Evolutionary conservation across 305 asterid species (phyloP).

Genomic region (Solanum hybrid): DNA sequence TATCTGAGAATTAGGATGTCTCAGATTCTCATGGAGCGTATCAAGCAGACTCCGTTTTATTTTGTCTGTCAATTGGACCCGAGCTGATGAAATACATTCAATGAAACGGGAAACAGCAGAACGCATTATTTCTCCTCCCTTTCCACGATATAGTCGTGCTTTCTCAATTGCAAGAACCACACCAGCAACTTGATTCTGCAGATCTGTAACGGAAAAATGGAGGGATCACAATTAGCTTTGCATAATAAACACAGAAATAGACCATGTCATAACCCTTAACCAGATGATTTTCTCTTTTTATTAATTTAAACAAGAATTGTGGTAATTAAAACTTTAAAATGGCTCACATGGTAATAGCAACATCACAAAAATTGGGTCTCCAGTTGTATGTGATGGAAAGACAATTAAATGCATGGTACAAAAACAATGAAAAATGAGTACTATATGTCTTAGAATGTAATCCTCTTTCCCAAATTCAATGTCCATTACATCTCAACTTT

Average conservation of each 20-base stretch:
- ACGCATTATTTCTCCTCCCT: constrained; percentile 99
- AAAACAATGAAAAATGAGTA: not conserved
- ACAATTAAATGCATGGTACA: not conserved
- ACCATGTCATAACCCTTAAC: not conserved
- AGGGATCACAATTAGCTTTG: not conserved
- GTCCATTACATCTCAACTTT: not conserved
- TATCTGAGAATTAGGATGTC: constrained; percentile 81
- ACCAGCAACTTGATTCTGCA: constrained; percentile 62
- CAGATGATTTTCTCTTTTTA: not conserved
- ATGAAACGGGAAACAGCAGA: constrained; percentile 90
- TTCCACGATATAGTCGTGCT: constrained; percentile 95
- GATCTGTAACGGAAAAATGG: constrained; percentile 37
- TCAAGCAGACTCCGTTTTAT: constrained; percentile 65
- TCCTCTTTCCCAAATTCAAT: not conserved
- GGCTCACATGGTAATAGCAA: not conserved
- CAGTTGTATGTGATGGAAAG: not conserved
- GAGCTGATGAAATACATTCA: constrained; percentile 69
- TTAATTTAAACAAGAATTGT: not conserved
- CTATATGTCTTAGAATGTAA: constrained; percentile 1
- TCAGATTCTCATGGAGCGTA: constrained; percentile 81
- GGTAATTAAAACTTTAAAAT: not conserved
- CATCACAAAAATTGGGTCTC: not conserved
- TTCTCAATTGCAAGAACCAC: constrained; percentile 94
- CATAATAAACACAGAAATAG: not conserved
- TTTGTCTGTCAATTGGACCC: constrained; percentile 53